phyloP scores from a whole-genome alignment of 2,329 filamentous ascomycete species.

The Aspergillus melleus region DNA sequence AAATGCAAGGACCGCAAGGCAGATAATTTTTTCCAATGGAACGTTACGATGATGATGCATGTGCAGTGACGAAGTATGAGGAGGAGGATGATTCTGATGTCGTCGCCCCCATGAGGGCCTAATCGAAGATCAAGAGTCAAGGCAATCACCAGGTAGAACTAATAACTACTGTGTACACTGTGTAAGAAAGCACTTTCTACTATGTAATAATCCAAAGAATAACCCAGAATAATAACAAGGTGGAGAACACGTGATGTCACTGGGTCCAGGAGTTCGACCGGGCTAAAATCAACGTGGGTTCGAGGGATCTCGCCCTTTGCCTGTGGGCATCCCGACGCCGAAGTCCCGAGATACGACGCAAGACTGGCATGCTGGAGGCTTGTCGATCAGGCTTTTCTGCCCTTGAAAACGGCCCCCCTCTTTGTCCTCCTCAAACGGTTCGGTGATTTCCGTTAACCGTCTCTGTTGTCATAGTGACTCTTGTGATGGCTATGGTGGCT shows the following conservation, averaged over 20 bases:
- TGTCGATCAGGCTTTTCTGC: conserved; percentile 16
- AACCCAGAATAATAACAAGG: background rate
- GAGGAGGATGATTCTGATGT: background rate
- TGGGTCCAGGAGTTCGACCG: conserved; percentile 1
- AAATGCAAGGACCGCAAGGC: background rate
- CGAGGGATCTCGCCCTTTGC: background rate
- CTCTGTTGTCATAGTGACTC: conserved; percentile 4
- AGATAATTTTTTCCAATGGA: background rate
- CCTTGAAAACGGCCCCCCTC: conserved; percentile 9
- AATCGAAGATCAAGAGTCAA: background rate
- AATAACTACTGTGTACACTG: background rate
- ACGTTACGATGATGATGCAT: background rate
- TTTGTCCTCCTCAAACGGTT: conserved; percentile 7
- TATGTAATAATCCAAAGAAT: no score
- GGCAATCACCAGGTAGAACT: background rate
- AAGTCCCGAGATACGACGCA: conserved; percentile 5
- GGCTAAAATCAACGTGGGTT: conserved; percentile 1
- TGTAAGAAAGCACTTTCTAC: no score
- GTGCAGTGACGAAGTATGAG: background rate
- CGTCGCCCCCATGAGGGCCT: background rate
- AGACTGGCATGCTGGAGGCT: background rate
- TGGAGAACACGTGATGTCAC: conserved; percentile 14
- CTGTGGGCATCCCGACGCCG: conserved; percentile 3
- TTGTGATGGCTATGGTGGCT: conserved; percentile 13
- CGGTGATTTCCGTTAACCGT: background rate